These are phyloP conservation scores for Heliamphora exappendiculata DNA, from an alignment of 148 eudicot genomes.

Conservation along the genomic window DNA sequence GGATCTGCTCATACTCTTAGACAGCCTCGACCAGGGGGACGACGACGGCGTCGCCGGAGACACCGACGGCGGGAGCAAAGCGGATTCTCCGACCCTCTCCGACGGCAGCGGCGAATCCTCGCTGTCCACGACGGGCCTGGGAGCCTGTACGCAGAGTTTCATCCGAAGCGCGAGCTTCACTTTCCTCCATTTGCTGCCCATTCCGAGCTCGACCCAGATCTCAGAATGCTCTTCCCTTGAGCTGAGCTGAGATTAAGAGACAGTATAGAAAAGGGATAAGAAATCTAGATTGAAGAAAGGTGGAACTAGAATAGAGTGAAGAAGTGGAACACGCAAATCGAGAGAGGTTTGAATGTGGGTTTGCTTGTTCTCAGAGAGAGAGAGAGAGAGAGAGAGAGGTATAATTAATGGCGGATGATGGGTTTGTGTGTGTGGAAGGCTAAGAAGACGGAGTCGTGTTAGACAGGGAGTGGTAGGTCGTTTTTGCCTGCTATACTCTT, in stretches of 20 bases:
- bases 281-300: too few species aligned
- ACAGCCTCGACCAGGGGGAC: slow-evolving; percentile 34
- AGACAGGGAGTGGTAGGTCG: background rate
- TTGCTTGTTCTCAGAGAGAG: background rate
- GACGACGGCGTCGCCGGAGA: slow-evolving; percentile 22
- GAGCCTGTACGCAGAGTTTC: slow-evolving; percentile 23
- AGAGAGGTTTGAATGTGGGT: slow-evolving; percentile 6
- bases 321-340: slow-evolving; percentile 9
- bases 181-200: slow-evolving; percentile 38
- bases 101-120: slow-evolving; percentile 11
- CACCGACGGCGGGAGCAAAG: slow-evolving; percentile 9
- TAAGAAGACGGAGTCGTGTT: background rate
- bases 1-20: slow-evolving; percentile 30
- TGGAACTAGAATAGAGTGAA: background rate
- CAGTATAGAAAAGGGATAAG: slow-evolving; percentile 1
- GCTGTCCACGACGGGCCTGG: slow-evolving; percentile 11
- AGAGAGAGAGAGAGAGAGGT: too few species aligned
- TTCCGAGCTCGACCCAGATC: slow-evolving; percentile 3
- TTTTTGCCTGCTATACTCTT: background rate
- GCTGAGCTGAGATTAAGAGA: background rate
- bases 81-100: slow-evolving; percentile 16
- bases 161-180: slow-evolving; percentile 34
- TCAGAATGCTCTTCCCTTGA: background rate
- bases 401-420: too few species aligned
- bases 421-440: background rate